Evolutionary conservation across 1,139 yeast species (phyloP).

Genomic region (Blastobotrys raffinosifermentans): DNA sequence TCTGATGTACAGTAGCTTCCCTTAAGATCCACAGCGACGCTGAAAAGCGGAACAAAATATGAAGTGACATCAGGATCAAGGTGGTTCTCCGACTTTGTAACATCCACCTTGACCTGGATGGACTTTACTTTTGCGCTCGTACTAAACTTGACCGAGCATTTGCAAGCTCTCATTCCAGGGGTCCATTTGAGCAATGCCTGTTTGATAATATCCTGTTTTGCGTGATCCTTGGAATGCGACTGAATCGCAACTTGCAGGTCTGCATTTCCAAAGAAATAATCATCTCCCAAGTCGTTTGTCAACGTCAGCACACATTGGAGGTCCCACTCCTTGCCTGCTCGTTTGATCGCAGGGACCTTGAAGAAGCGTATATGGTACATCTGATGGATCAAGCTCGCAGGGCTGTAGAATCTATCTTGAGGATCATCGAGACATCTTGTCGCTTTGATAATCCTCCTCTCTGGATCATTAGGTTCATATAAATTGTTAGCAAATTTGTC

Average conservation of each 20-base stretch:
- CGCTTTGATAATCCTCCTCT: too few relatives aligned
- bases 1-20: too few relatives aligned
- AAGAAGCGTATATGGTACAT: constrained; percentile 26
- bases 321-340: constrained; percentile 8
- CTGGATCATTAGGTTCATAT: too few relatives aligned
- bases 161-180: constrained; percentile 13
- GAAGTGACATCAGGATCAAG: too few relatives aligned
- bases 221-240: neutral
- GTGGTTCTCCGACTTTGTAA: constrained; percentile 1
- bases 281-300: constrained; percentile 33
- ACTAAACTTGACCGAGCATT: constrained; percentile 1
- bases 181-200: constrained; percentile 12
- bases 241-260: constrained; percentile 9
- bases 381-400: too few relatives aligned
- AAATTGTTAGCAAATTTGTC: too few relatives aligned
- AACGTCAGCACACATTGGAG: constrained; percentile 25
- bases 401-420: too few relatives aligned
- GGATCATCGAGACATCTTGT: too few relatives aligned
- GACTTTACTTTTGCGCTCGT: neutral
- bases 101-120: neutral
- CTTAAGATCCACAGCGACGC: too few relatives aligned
- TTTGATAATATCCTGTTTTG: neutral
- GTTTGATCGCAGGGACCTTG: constrained; percentile 20
- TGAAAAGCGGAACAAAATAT: too few relatives aligned
- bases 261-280: constrained; percentile 26